Conservation (phyloP, 306 rosid genomes). For the Amphicarpaea edgeworthii region DNA sequence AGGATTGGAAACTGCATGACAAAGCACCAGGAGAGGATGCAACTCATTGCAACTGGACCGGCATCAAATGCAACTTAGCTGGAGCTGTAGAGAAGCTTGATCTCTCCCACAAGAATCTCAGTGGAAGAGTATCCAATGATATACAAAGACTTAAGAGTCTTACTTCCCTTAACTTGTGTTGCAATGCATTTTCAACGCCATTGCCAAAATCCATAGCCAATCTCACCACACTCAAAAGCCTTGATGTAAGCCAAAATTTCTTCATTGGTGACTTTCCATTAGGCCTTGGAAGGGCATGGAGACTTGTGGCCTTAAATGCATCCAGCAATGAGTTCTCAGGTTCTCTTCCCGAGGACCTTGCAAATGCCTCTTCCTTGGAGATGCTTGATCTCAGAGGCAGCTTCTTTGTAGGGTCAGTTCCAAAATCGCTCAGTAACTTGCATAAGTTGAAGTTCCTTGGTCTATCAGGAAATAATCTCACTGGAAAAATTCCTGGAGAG, state of each 20-base stretch:
- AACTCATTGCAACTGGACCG: constrained; percentile 79
- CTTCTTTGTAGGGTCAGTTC: constrained; percentile 77
- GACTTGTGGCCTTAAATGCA: constrained; percentile 60
- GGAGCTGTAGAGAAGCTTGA: constrained; percentile 74
- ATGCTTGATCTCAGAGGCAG: constrained; percentile 90
- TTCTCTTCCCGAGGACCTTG: constrained; percentile 74
- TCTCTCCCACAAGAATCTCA: constrained; percentile 88
- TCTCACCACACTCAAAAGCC: constrained; percentile 62
- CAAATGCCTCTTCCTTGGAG: constrained; percentile 75
- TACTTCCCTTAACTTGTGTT: constrained; percentile 70
- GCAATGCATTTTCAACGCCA: constrained; percentile 76
- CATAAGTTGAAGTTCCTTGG: constrained; percentile 91
- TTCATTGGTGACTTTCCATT: constrained; percentile 74
- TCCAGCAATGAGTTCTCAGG: constrained; percentile 89
- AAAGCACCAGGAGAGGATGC: constrained; percentile 44
- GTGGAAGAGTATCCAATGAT: constrained; percentile 70
- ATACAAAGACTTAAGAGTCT: constrained; percentile 64
- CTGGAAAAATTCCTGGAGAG: constrained; percentile 76
- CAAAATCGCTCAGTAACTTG: constrained; percentile 67
- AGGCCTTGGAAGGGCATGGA: constrained; percentile 65
- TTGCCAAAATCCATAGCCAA: constrained; percentile 72
- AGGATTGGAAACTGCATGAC: constrained; percentile 67
- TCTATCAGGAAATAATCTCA: constrained; percentile 87
- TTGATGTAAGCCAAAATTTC: constrained; percentile 88
- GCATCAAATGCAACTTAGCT: constrained; percentile 69